phyloP scores from a whole-genome alignment of 2,329 filamentous ascomycete species.

The Paracorniculantispora psalliotae region DNA sequence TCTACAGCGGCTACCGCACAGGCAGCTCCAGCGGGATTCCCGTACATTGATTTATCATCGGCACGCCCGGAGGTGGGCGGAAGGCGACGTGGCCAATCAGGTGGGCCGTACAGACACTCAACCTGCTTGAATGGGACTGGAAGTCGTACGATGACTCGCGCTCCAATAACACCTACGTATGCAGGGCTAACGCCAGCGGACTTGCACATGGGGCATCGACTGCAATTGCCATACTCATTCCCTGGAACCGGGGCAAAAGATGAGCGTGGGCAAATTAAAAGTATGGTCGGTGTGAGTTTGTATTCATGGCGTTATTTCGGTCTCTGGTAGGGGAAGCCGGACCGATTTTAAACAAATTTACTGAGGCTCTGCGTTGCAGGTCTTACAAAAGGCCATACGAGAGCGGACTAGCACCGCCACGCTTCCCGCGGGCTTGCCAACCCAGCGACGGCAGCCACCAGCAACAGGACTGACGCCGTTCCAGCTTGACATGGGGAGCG shows the following conservation, averaged over 20 bases:
- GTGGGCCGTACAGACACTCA: not conserved
- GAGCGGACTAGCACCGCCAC: too few relatives aligned
- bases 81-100: not conserved
- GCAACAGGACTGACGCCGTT: not conserved
- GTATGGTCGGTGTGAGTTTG: too few relatives aligned
- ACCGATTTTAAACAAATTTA: too few relatives aligned
- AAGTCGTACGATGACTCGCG: slow-evolving; percentile 1
- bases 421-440: too few relatives aligned
- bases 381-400: too few relatives aligned
- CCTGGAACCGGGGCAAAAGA: too few relatives aligned
- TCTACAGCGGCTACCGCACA: not conserved
- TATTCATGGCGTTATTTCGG: too few relatives aligned
- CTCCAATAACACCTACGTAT: too few relatives aligned
- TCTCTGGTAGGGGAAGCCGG: too few relatives aligned
- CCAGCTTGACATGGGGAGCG: slow-evolving; percentile 8
- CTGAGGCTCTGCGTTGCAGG: too few relatives aligned
- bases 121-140: slow-evolving; percentile 3
- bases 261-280: too few relatives aligned
- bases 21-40: not conserved
- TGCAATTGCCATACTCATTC: not conserved
- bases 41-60: not conserved
- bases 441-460: not conserved
- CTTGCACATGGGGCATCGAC: too few relatives aligned
- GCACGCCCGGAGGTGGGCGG: not conserved
- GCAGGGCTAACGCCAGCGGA: not conserved